Evolutionary conservation across 176 grass and related monocot genomes (phyloP).

Genomic region (Ensete glaucum): DNA sequence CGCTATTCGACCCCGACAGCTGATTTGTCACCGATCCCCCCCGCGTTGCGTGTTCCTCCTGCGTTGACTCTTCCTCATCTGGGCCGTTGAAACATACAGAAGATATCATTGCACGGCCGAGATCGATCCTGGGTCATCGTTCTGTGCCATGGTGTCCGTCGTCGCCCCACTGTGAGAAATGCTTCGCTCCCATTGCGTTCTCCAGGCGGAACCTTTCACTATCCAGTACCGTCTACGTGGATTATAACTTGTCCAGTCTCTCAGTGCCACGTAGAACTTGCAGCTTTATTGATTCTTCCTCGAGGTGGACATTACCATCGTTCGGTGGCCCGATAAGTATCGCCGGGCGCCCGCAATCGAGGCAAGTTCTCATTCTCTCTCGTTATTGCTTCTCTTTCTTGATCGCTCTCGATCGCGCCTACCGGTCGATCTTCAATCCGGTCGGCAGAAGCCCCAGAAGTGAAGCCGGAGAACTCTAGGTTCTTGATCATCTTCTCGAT

Average conservation of each 20-base stretch:
- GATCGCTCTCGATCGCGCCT: background rate
- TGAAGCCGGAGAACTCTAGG: background rate
- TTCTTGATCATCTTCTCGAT: constrained; percentile 10
- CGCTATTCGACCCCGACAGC: background rate
- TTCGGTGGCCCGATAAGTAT: background rate
- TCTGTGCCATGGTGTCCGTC: background rate
- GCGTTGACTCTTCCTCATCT: background rate
- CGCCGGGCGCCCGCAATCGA: background rate
- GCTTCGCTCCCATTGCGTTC: background rate
- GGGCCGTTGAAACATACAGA: background rate
- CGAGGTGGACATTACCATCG: background rate
- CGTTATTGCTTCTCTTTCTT: background rate
- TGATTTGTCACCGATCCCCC: background rate
- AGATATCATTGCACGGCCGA: background rate
- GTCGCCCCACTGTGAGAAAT: background rate
- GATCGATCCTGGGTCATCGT: background rate
- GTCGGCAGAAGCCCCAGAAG: background rate
- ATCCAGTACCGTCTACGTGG: background rate
- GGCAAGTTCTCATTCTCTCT: background rate
- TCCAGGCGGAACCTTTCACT: background rate
- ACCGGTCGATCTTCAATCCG: background rate
- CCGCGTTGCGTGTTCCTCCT: background rate
- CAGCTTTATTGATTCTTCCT: background rate
- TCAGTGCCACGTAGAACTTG: background rate
- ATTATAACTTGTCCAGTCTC: background rate